Conservation (phyloP, 306 rosid genomes). For the Senna siamea region DNA sequence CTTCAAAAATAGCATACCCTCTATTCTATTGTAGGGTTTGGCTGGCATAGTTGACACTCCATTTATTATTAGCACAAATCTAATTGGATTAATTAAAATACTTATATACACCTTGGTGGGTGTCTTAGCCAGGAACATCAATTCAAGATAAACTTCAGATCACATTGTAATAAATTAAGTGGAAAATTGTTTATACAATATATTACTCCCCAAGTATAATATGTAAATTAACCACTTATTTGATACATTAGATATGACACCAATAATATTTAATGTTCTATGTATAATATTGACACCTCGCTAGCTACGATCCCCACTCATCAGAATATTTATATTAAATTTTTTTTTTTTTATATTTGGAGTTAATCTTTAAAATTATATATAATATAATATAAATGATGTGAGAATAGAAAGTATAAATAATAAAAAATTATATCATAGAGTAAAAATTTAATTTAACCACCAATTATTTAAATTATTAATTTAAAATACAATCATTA, state of each 20-base stretch:
- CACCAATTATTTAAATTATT: no score
- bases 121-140: neutral
- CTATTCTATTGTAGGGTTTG: neutral
- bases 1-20: neutral
- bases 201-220: neutral
- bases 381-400: no score
- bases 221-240: constrained; percentile 6
- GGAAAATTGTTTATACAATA: neutral
- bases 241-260: neutral
- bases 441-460: no score
- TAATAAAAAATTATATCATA: no score
- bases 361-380: no score
- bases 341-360: no score
- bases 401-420: no score
- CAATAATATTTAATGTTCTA: no score
- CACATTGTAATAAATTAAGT: constrained; percentile 36
- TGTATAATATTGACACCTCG: no score
- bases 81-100: constrained; percentile 14
- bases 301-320: no score
- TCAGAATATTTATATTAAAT: no score
- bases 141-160: constrained; percentile 42
- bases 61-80: neutral
- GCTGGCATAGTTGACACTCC: neutral
- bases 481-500: no score
- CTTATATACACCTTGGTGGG: neutral